Percentiles rank a stretch among this genome's conserved stretches.
Evolutionary conservation across 495 filamentous ascomycete species (phyloP).

Genomic region (Aspergillus indologenus): DNA sequence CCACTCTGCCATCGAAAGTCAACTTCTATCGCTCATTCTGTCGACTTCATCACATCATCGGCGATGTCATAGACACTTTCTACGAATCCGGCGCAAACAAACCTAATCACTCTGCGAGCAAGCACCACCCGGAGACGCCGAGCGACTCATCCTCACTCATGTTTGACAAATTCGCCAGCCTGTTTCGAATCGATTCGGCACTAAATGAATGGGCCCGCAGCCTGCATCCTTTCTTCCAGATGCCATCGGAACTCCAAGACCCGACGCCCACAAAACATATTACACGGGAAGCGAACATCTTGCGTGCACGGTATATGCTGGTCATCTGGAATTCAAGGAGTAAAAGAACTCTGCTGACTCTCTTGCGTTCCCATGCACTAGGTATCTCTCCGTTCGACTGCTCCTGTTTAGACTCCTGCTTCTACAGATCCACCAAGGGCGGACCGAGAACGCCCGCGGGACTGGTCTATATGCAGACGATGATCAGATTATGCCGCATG

Average conservation of each 20-base stretch:
- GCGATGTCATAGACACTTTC: conserved; percentile 16
- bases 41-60: conserved; percentile 16
- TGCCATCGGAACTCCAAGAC: conserved; percentile 11
- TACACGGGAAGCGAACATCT: conserved; percentile 15
- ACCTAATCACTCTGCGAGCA: too few relatives aligned
- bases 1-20: conserved; percentile 10
- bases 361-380: not conserved
- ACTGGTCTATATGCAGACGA: not conserved
- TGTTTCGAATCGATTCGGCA: conserved; percentile 12
- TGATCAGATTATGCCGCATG: not conserved
- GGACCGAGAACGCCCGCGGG: not conserved
- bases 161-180: conserved; percentile 12
- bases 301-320: conserved; percentile 12
- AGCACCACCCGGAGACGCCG: too few relatives aligned
- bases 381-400: conserved; percentile 19
- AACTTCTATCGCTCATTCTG: conserved; percentile 17
- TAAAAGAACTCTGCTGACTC: too few relatives aligned
- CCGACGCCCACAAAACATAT: conserved; percentile 16
- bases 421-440: conserved; percentile 11
- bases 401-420: conserved; percentile 17
- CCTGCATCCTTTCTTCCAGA: conserved; percentile 14
- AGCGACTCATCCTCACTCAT: not conserved
- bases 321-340: too few relatives aligned
- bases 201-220: conserved; percentile 11
- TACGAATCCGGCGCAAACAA: conserved; percentile 3